A percentile compares a stretch with the other conserved stretches of the same genome.
phyloP scores from a whole-genome alignment of 495 filamentous ascomycete genomes.

The Cairneyella variabilis region DNA sequence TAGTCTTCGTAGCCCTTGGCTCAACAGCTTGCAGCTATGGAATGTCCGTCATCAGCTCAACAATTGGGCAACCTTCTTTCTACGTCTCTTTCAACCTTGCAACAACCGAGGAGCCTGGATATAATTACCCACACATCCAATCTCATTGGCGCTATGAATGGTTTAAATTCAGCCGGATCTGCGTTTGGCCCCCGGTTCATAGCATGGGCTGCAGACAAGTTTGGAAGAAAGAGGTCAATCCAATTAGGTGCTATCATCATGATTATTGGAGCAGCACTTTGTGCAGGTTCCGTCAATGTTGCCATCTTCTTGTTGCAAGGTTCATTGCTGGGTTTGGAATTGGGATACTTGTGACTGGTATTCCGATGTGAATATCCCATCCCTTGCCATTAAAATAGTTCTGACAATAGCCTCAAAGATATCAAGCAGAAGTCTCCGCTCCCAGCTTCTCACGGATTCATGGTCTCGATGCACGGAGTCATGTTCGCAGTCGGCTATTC shows the following conservation, averaged over 20 bases:
- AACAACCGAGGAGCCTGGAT: slow-evolving; percentile 35
- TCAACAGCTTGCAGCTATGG: slow-evolving; percentile 41
- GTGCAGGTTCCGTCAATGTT: slow-evolving; percentile 36
- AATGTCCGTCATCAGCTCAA: slow-evolving; percentile 46
- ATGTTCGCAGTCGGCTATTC: slow-evolving; percentile 9
- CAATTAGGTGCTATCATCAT: slow-evolving; percentile 40
- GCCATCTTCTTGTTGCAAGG: slow-evolving; percentile 47
- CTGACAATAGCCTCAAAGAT: slow-evolving; percentile 10
- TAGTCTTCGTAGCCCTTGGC: slow-evolving; percentile 4
- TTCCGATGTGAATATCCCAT: slow-evolving; percentile 41
- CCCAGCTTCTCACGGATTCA: slow-evolving; percentile 33
- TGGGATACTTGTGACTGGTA: slow-evolving; percentile 41
- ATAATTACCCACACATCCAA: slow-evolving; percentile 43
- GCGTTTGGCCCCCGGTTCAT: slow-evolving; percentile 40
- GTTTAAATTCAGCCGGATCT: slow-evolving; percentile 43
- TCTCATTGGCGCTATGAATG: slow-evolving; percentile 45
- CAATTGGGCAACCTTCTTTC: slow-evolving; percentile 48
- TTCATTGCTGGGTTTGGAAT: slow-evolving; percentile 46
- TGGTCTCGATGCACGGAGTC: slow-evolving; percentile 12
- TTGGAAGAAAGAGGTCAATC: slow-evolving; percentile 41
- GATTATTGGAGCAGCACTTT: slow-evolving; percentile 42
- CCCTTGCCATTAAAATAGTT: neutral
- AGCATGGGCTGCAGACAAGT: slow-evolving; percentile 41
- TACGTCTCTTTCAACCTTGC: slow-evolving; percentile 44
- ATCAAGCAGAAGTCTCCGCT: slow-evolving; percentile 37